Evolutionary conservation across 2,329 filamentous ascomycete species (phyloP), one percentile per base, ranked within the genome.

Genomic region (Fusarium sp.): DNA sequence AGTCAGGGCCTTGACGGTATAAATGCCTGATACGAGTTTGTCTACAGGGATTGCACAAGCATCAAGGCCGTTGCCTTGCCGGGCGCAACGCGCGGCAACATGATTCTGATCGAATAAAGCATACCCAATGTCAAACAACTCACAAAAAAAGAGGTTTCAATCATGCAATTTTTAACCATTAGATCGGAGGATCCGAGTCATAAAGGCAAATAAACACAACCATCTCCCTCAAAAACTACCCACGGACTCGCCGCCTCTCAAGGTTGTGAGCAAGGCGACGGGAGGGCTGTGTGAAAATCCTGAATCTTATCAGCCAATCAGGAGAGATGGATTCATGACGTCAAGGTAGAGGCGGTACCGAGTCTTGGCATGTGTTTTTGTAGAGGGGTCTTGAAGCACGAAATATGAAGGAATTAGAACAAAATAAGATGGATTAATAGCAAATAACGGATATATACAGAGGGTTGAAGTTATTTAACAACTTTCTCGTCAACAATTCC

Each of bases 221-320:
- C 52, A 56, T 37, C 33, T 20, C 35, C 37, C 58, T 10, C 65
- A 58, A 52, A 27, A 37, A 15, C 35, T 59, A 74, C 72, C 35
- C 56, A 74, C 72, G 72, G 72, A 52, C 66, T 74, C 30, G 72
- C 72, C 72, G 72, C 56, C 54, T 50, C 58, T 70, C 63, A 74
- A 47, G 63, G 70, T 72, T 73, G 63, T 47, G 62, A 63, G 52
- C 47, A 71, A 40, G 40, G 63, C 52, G 54, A 65, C 52, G 25
- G 72, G 54, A 66, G 69, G 60, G 63, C 63, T 69, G 61, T 58
- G 70, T 76, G 67, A 74, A 77, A 72, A 70, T 65, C 59, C 43
- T 66, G 62, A 68, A 70, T 63, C 17, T 27, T 61, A 67, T 43
- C 58, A 52, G 35, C 77, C 77, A 79, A 79, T 79, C 70, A 79